phyloP scores from a whole-genome alignment of 1,284 basidiomycete genomes.

The Termitomyces sp. region DNA sequence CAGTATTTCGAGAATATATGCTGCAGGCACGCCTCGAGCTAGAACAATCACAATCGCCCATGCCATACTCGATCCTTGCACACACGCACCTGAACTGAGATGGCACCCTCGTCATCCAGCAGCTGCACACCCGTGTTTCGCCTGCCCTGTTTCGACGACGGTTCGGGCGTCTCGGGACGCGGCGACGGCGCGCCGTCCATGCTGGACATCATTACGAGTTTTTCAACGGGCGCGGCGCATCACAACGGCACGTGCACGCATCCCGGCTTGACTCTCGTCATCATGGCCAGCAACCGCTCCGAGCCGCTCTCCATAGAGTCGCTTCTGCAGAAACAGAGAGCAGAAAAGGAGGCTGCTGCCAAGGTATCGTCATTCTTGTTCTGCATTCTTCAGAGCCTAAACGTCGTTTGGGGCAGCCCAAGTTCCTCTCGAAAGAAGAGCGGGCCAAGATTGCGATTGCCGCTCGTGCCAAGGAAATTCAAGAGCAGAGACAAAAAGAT shows the following conservation, averaged over 20 bases:
- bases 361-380: constrained; percentile 49
- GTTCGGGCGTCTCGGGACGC: constrained; percentile 57
- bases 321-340: constrained; percentile 80
- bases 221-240: too few relatives aligned
- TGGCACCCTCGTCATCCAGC: constrained; percentile 59
- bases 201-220: too few relatives aligned
- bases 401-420: constrained; percentile 51
- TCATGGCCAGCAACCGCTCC: constrained; percentile 32
- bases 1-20: constrained; percentile 76
- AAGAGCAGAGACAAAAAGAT: constrained; percentile 58
- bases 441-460: constrained; percentile 84
- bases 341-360: constrained; percentile 82
- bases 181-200: constrained; percentile 39
- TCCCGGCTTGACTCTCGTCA: too few relatives aligned
- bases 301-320: constrained; percentile 82
- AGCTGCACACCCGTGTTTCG: constrained; percentile 43
- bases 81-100: constrained; percentile 52
- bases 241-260: constrained; percentile 9
- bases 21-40: constrained; percentile 61
- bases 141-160: constrained; percentile 52
- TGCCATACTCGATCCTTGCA: neutral
- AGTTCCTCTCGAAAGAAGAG: constrained; percentile 85
- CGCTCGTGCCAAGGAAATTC: constrained; percentile 77
- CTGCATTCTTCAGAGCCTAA: neutral
- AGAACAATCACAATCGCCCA: neutral